phyloP scores from a whole-genome alignment of 1,139 yeast genomes.

The Meyerozyma elateridarum region DNA sequence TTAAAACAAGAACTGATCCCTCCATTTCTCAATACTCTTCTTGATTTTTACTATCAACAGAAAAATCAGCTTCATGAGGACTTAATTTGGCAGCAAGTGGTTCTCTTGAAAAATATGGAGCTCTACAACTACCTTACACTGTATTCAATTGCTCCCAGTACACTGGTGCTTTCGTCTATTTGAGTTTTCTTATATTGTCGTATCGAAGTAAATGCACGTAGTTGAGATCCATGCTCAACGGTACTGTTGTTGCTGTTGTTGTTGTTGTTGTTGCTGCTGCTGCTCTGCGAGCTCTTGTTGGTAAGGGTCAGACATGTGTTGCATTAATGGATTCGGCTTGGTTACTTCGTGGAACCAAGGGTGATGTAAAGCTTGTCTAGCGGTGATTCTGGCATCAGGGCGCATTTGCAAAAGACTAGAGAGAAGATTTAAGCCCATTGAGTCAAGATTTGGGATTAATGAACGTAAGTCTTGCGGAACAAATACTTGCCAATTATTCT shows the following conservation, averaged over 20 bases:
- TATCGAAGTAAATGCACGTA: not conserved
- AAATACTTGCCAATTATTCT: conserved; percentile 70
- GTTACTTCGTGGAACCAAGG: conserved; percentile 91
- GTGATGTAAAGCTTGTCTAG: conserved; percentile 88
- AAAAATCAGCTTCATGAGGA: not conserved
- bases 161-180: not conserved
- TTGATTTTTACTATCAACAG: not conserved
- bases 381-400: conserved; percentile 87
- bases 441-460: conserved; percentile 74
- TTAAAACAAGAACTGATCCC: not conserved
- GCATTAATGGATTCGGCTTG: conserved; percentile 34
- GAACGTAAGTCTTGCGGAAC: conserved; percentile 81
- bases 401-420: conserved; percentile 79
- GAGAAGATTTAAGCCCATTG: conserved; percentile 73
- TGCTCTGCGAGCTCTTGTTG: conserved; percentile 32
- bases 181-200: conserved; percentile 3
- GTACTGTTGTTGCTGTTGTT: conserved; percentile 10
- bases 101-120: not conserved
- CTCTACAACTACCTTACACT: not conserved
- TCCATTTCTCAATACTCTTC: not conserved
- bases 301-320: conserved; percentile 35
- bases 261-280: conserved; percentile 15
- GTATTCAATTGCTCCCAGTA: conserved; percentile 1
- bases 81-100: conserved; percentile 1
- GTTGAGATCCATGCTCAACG: no score